Evolutionary conservation across 768 basidiomycete genomes (phyloP).

Genomic region (Psilocybe tampanensis): DNA sequence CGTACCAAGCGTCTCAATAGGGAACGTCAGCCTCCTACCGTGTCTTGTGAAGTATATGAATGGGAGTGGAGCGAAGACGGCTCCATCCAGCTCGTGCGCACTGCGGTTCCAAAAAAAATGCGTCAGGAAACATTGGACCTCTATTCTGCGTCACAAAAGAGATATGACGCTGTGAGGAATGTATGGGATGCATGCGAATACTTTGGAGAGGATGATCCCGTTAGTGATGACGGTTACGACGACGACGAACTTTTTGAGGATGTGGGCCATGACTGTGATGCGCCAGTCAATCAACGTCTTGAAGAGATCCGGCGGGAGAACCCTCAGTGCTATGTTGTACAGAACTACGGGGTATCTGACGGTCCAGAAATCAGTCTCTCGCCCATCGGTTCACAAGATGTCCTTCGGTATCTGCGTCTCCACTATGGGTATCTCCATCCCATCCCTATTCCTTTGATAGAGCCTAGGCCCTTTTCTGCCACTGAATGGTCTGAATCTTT

Average conservation of each 20-base stretch:
- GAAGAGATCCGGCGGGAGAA: too few species aligned
- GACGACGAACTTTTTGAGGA: not conserved
- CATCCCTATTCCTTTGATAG: not conserved
- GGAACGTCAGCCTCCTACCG: not conserved
- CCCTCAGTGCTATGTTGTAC: too few species aligned
- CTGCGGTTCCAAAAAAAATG: not conserved
- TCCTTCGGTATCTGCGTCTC: not conserved
- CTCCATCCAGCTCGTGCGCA: not conserved
- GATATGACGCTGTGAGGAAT: not conserved
- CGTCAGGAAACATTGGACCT: not conserved
- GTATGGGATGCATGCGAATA: not conserved
- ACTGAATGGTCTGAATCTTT: not conserved
- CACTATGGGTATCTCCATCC: not conserved
- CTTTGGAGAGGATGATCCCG: not conserved
- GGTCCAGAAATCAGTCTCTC: too few species aligned
- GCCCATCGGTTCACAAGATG: not conserved
- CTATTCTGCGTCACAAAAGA: not conserved
- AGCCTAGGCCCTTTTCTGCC: not conserved
- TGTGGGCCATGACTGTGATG: not conserved
- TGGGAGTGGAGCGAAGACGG: conserved; percentile 12
- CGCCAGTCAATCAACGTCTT: too few species aligned
- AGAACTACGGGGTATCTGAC: too few species aligned
- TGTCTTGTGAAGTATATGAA: conserved; percentile 2
- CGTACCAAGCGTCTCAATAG: not conserved
- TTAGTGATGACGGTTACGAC: not conserved